Conservation (phyloP, 2,329 filamentous ascomycete genomes). For the Fusarium verrucosum region DNA sequence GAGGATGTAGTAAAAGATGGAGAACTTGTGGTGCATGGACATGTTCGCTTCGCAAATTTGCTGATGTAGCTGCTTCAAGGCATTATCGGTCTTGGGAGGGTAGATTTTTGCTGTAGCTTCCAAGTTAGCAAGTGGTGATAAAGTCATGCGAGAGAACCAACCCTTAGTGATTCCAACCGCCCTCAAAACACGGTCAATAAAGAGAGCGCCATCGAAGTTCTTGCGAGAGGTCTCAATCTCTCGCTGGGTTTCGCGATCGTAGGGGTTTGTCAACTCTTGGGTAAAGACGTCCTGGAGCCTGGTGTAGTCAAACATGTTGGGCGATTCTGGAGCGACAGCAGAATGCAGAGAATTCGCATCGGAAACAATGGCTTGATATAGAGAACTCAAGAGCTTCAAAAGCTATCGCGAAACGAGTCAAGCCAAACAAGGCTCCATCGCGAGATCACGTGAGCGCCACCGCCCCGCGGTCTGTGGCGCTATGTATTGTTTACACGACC, state of each 20-base stretch:
- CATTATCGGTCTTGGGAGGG: conserved; percentile 75
- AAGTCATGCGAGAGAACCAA: conserved; percentile 47
- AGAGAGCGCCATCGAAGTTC: conserved; percentile 73
- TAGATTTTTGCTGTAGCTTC: conserved; percentile 68
- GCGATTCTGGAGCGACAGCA: background rate
- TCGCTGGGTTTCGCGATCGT: conserved; percentile 68
- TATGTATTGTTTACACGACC: conserved; percentile 53
- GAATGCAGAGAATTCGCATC: background rate
- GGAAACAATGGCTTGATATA: conserved; percentile 13
- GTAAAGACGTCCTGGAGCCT: conserved; percentile 76
- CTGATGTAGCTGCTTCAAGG: conserved; percentile 74
- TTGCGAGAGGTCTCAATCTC: conserved; percentile 74
- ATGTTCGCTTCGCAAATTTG: conserved; percentile 72
- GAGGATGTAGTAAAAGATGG: conserved; percentile 84
- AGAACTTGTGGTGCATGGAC: conserved; percentile 80
- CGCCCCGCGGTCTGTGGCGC: conserved; percentile 10
- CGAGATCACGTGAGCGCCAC: conserved; percentile 35
- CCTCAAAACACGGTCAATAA: conserved; percentile 80
- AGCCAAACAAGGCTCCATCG: conserved; percentile 21
- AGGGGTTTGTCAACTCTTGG: conserved; percentile 66
- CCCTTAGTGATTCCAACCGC: conserved; percentile 75
- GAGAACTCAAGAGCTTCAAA: conserved; percentile 10
- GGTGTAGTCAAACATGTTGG: conserved; percentile 69
- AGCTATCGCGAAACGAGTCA: conserved; percentile 41
- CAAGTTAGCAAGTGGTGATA: background rate